These are phyloP conservation scores for Clavulina sp. DNA, from an alignment of 768 basidiomycete species.

Conservation along the genomic window DNA sequence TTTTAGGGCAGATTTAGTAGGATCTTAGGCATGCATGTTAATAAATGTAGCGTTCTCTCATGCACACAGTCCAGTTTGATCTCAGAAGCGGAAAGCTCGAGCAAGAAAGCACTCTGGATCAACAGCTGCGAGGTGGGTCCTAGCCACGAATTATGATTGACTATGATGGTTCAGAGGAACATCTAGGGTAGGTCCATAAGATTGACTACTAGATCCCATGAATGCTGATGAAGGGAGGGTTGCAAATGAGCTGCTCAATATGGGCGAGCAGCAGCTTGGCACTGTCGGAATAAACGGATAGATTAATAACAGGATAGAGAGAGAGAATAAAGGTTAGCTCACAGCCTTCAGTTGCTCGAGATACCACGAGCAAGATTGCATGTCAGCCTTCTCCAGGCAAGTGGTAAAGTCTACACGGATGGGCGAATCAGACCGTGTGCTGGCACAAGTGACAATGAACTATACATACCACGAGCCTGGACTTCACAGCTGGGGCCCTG, in stretches of 20 bases:
- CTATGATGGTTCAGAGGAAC: no score
- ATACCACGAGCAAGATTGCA: conserved; percentile 69
- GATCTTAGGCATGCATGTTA: neutral
- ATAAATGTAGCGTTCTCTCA: no score
- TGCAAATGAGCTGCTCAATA: no score
- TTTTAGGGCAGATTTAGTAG: neutral
- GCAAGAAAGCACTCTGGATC: no score
- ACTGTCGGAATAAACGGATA: conserved; percentile 3
- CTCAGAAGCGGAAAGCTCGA: no score
- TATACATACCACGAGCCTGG: conserved; percentile 50
- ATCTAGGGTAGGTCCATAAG: no score
- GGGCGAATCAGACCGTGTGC: neutral
- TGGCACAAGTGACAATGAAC: neutral
- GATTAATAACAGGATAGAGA: neutral
- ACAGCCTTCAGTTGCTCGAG: conserved; percentile 80
- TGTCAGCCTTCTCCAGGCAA: conserved; percentile 68
- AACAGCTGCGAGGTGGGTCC: no score
- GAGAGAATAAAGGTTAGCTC: conserved; percentile 20
- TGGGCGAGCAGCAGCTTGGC: conserved; percentile 14
- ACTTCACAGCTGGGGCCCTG: conserved; percentile 42
- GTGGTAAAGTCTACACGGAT: conserved; percentile 49
- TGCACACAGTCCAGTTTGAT: no score
- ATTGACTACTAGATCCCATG: neutral
- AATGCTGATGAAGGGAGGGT: no score
- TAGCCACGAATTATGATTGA: no score